phyloP scores from a whole-genome alignment of 2,329 filamentous ascomycete genomes.

The Fusarium multiceps region DNA sequence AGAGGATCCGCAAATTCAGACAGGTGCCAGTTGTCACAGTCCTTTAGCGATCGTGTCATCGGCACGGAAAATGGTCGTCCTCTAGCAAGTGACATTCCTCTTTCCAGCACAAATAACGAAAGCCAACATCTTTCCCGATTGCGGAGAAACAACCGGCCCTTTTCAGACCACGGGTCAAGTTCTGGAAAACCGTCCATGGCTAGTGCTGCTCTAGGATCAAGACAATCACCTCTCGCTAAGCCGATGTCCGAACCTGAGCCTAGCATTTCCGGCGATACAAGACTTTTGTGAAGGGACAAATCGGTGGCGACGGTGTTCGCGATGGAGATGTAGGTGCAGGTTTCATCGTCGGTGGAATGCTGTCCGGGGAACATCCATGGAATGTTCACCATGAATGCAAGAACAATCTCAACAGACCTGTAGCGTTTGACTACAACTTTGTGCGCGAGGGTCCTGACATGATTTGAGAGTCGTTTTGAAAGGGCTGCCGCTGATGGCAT shows the following conservation, averaged over 20 bases:
- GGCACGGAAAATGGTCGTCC: conserved; percentile 76
- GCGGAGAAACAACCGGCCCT: conserved; percentile 70
- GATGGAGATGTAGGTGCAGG: conserved; percentile 76
- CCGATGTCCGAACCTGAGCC: conserved; percentile 58
- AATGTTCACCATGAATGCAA: conserved; percentile 80
- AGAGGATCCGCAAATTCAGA: conserved; percentile 72
- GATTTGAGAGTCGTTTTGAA: conserved; percentile 72
- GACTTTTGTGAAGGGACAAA: conserved; percentile 75
- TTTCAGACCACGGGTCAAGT: conserved; percentile 69
- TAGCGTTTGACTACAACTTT: conserved; percentile 70
- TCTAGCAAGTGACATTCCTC: conserved; percentile 76
- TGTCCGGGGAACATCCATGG: conserved; percentile 78
- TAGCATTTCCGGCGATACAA: conserved; percentile 64
- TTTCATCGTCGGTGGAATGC: conserved; percentile 78
- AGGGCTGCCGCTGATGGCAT: conserved; percentile 71
- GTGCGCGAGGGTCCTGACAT: conserved; percentile 71
- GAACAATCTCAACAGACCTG: conserved; percentile 77
- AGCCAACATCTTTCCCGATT: conserved; percentile 77
- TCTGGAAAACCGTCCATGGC: conserved; percentile 75
- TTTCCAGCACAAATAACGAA: conserved; percentile 76
- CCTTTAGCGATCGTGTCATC: conserved; percentile 71
- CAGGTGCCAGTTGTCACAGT: conserved; percentile 76
- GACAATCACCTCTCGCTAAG: conserved; percentile 73
- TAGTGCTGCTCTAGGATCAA: conserved; percentile 73
- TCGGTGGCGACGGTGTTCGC: conserved; percentile 77